Base-by-base conservation (phyloP, 179 eudicot species). In the Pouteria campechiana region DNA sequence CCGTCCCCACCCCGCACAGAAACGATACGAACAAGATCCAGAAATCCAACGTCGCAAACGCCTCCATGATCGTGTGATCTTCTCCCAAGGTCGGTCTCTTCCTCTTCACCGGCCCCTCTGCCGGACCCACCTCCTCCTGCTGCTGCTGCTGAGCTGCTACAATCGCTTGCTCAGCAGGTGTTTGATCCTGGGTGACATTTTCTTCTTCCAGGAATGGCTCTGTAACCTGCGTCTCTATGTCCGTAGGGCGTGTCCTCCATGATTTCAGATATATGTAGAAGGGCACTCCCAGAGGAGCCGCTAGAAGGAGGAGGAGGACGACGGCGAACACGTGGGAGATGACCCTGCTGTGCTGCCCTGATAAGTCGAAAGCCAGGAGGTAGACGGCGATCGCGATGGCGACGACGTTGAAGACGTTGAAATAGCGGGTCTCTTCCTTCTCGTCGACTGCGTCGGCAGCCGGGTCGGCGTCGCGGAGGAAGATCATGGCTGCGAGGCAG, bases 1-100 rank as follows among this genome's bases (percentile, higher is more conserved):
- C 98, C 18, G 96, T 72, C 15, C 98, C 98, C 5, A 90, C 96
- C 10, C 98, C 98, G 25, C 94, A 90, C 37, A 90, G 54, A 52
- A 86, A 90, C 14, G 98, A 86, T 21, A 56, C 55, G 14, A 90
- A 86, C 79, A 90, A 61, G 14, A 90, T 66, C 98, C 98, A 90
- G 41, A 90, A 90, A 50, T 90, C 98, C 12, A 79, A 41, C 0
- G 94, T 82, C 64, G 17, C 63, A 3, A 82, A 38, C 1, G 79
- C 83, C 81, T 90, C 78, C 2, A 70, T 1, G 11, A 82, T 68
- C 3, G 98, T 90, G 62, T 90, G 98, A 16, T 90, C 98, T 58
- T 90, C 98, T 14, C 98, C 96, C 0, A 90, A 63, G 17, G 48
- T 52, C 16, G 92, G 92, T 42, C 20, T 39, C 41, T 22, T 50